Conservation (phyloP, 352 stramenopile genomes). For the Globisporangium heterothallicum region DNA sequence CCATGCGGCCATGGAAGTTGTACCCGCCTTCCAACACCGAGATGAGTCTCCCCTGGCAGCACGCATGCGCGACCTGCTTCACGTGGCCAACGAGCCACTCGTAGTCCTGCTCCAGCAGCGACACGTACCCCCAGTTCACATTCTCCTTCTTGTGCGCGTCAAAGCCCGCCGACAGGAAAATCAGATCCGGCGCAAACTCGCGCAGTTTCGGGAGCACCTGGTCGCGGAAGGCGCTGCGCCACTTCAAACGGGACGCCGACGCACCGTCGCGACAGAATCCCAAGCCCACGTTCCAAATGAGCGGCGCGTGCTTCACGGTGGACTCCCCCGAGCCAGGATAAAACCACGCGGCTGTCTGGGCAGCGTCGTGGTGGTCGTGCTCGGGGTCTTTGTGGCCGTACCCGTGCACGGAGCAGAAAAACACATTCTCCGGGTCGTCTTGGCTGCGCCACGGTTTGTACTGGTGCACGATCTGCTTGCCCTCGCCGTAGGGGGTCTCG, state of each 20-base stretch:
- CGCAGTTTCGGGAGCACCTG: conserved; percentile 48
- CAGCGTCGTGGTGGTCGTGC: conserved; percentile 28
- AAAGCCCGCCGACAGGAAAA: conserved; percentile 80
- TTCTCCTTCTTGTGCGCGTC: conserved; percentile 75
- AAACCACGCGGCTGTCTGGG: conserved; percentile 54
- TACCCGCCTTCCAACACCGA: conserved; percentile 86
- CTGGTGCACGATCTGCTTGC: conserved; percentile 72
- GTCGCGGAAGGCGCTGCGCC: conserved; percentile 70
- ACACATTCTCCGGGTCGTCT: conserved; percentile 92
- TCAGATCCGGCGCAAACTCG: conserved; percentile 67
- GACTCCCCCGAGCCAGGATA: conserved; percentile 71
- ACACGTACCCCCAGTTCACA: conserved; percentile 78
- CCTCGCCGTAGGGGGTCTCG: conserved; percentile 88
- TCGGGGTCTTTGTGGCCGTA: conserved; percentile 73
- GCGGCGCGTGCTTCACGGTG: conserved; percentile 24
- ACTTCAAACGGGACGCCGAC: conserved; percentile 61
- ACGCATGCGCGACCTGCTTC: conserved; percentile 68
- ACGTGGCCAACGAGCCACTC: conserved; percentile 75
- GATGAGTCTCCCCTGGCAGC: conserved; percentile 66
- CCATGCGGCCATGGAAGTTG: conserved; percentile 80
- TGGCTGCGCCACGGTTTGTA: conserved; percentile 97
- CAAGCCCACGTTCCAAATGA: conserved; percentile 70
- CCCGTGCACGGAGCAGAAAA: conserved; percentile 92
- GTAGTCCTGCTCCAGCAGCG: conserved; percentile 79
- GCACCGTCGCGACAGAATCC: conserved; percentile 41